Conservation (phyloP, 139 green algal species). For the Nannochloris sp. region DNA sequence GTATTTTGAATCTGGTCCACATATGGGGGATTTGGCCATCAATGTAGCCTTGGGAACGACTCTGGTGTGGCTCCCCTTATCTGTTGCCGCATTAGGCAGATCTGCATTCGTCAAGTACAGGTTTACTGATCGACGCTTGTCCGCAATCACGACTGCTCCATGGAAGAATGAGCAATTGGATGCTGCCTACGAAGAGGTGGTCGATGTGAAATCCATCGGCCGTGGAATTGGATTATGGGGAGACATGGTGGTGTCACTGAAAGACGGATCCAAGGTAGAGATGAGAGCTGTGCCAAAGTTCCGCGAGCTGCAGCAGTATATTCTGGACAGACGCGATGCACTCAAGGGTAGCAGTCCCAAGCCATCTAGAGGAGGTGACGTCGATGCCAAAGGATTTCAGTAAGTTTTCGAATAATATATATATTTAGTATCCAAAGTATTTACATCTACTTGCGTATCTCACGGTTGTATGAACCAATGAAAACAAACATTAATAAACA, state of each 20-base stretch:
- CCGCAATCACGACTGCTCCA: constrained; percentile 62
- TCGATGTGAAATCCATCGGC: constrained; percentile 58
- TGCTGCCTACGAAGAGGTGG: constrained; percentile 56
- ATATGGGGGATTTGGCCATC: constrained; percentile 63
- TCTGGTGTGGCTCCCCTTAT: constrained; percentile 77
- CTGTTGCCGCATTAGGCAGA: constrained; percentile 57
- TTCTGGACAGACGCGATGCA: constrained; percentile 48
- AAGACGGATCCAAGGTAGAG: constrained; percentile 69
- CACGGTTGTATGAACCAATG: too few species aligned
- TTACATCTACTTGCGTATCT: too few species aligned
- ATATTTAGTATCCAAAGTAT: not conserved
- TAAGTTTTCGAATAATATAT: constrained; percentile 1
- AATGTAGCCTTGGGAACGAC: constrained; percentile 75
- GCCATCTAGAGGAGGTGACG: not conserved
- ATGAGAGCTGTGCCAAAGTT: constrained; percentile 68
- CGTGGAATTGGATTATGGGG: constrained; percentile 74
- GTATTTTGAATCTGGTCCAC: constrained; percentile 45
- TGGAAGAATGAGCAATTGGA: constrained; percentile 62
- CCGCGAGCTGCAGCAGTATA: constrained; percentile 75
- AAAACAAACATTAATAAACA: too few species aligned
- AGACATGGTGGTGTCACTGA: constrained; percentile 82
- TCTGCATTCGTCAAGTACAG: constrained; percentile 76
- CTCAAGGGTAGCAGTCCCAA: constrained; percentile 8
- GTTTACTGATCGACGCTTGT: constrained; percentile 77
- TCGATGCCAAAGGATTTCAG: constrained; percentile 9